These are phyloP conservation scores for Fusarium armeniacum DNA, from an alignment of 2,329 filamentous ascomycete species.

Conservation along the genomic window DNA sequence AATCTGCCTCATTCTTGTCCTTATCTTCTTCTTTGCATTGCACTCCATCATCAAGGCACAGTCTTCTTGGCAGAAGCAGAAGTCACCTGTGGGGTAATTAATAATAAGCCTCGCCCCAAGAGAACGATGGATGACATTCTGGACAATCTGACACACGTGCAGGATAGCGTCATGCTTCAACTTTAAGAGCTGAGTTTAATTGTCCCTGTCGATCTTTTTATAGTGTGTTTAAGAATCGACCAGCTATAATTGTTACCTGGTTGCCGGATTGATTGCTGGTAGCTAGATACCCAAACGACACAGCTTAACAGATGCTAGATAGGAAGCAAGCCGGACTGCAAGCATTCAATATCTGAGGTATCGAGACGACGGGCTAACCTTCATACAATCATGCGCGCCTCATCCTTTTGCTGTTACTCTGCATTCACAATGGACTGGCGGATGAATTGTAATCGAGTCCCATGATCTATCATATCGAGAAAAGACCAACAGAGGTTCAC, in stretches of 20 bases:
- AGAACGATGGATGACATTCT: slow-evolving; percentile 11
- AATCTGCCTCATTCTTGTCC: slow-evolving; percentile 1
- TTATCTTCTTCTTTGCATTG: background rate
- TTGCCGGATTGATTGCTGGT: background rate
- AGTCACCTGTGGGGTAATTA: slow-evolving; percentile 14
- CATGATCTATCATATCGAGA: background rate
- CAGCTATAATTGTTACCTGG: background rate
- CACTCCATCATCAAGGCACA: background rate
- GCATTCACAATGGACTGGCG: background rate
- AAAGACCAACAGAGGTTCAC: background rate
- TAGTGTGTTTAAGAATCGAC: background rate
- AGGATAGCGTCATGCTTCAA: slow-evolving; percentile 40
- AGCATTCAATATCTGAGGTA: background rate
- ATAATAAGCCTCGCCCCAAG: slow-evolving; percentile 11
- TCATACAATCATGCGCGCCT: background rate
- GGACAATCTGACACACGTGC: slow-evolving; percentile 14
- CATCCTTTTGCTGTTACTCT: background rate
- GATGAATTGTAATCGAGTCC: too few species aligned
- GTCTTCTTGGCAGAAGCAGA: background rate
- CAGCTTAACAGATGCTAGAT: background rate
- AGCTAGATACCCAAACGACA: background rate
- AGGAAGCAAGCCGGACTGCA: background rate
- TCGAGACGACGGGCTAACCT: background rate
- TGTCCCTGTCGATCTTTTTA: slow-evolving; percentile 25
- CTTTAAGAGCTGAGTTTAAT: slow-evolving; percentile 34